Evolutionary conservation across 2,329 filamentous ascomycete genomes (phyloP), one percentile per base, ranked within the genome.

Genomic region (Lasiodiplodia sp.): DNA sequence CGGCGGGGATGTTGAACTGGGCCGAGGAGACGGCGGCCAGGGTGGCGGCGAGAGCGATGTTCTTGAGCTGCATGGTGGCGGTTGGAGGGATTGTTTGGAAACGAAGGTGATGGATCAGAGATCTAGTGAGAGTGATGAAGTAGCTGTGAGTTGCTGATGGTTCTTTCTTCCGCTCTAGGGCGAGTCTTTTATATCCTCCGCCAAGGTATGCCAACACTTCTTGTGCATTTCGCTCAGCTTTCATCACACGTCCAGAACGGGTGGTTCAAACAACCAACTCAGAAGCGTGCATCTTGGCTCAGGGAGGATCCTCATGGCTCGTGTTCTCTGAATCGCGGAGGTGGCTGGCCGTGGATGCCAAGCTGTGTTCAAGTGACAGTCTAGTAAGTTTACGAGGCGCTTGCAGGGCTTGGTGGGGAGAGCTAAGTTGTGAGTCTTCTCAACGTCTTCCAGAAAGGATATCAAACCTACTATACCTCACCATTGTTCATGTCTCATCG

Each of bases 51-150:
- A 51, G 31, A 21, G 21, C 28, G 31, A 37, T 4, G 57, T 44
- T 10, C 38, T 44, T 62, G 37, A 62, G 34, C 12, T 44, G 49
- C 57, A 44, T 62, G 11, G 23, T 47, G 57, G 34, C n/a, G 28
- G 52, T 4, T 34, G 52, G 6, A 18, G 28, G 18, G 52, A 12
- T 55, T 16, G 10, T 55, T 37, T 31, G 18, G 14, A 18, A 31
- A 31, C 23, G 25, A n/a, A 37, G 14, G 25, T n/a, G 28, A 8
- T 31, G 28, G 28, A 56, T 56, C 25, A 23, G 23, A 53, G 23
- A 53, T 53, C 51, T 28, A 28, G 21, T 53, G 51, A 28, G 21
- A 53, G 25, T 23, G 51, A 53, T 34, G 40, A 37, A 56, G 53
- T n/a, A 28, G n/a, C 14, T 34, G 28, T 56, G 51, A 53, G 53